Conservation (phyloP, 2,329 filamentous ascomycete species). For the Alternaria metachromatica region DNA sequence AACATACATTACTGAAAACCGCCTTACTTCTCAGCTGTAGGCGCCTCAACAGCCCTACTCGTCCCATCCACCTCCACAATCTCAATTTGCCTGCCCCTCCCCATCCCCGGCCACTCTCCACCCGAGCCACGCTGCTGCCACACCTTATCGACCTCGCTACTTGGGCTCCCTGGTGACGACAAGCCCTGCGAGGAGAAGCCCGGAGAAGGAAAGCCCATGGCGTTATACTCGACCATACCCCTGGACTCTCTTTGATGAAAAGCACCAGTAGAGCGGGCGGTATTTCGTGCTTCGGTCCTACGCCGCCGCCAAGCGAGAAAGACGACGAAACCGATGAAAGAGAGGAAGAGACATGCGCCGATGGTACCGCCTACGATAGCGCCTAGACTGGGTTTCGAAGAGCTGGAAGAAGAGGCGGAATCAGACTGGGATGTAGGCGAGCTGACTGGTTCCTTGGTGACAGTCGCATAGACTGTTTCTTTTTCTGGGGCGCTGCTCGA, state of each 20-base stretch:
- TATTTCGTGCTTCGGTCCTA: neutral
- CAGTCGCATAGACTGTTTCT: constrained; percentile 11
- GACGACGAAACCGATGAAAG: constrained; percentile 27
- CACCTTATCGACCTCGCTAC: constrained; percentile 4
- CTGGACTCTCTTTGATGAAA: neutral
- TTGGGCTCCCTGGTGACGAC: neutral
- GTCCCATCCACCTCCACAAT: constrained; percentile 21
- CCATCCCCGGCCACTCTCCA: constrained; percentile 10
- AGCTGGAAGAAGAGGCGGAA: neutral
- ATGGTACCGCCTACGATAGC: constrained; percentile 44
- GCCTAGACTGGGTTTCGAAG: constrained; percentile 26
- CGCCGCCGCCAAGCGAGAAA: constrained; percentile 30
- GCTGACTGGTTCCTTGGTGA: neutral
- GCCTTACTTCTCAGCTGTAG: neutral
- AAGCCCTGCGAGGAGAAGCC: neutral
- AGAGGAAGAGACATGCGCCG: constrained; percentile 36
- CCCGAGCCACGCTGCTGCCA: constrained; percentile 3
- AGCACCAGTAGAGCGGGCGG: neutral
- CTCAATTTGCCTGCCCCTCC: neutral
- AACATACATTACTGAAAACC: neutral
- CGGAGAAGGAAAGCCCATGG: constrained; percentile 10
- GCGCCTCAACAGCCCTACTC: constrained; percentile 15
- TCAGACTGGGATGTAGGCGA: neutral
- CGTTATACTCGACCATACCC: constrained; percentile 13
- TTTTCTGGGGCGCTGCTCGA: neutral